A percentile compares a stretch with the other conserved stretches of the same genome.
Conservation (phyloP, 2,329 filamentous ascomycete genomes). For the Colletotrichum salicis region DNA sequence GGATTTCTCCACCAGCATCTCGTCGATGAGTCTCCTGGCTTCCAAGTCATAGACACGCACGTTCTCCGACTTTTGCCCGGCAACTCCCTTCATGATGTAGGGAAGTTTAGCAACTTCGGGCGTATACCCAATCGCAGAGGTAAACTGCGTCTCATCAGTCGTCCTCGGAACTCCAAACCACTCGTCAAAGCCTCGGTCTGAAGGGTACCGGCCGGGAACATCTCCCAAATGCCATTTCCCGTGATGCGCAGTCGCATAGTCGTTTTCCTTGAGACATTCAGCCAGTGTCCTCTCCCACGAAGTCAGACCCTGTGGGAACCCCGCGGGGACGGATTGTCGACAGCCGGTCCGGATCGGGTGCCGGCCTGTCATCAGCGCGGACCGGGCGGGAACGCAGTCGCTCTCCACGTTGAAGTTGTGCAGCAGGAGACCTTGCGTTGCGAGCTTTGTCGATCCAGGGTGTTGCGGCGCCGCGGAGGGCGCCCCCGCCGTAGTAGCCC, state of each 20-base stretch:
- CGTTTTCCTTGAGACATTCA: conserved; percentile 42
- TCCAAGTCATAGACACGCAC: conserved; percentile 47
- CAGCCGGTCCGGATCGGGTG: conserved; percentile 49
- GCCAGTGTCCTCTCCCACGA: conserved; percentile 46
- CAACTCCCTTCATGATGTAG: conserved; percentile 47
- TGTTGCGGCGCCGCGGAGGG: conserved; percentile 46
- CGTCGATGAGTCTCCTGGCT: conserved; percentile 44
- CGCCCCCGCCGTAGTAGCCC: conserved; percentile 47
- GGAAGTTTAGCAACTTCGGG: conserved; percentile 47
- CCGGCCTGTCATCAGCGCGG: conserved; percentile 48
- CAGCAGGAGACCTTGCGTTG: conserved; percentile 45
- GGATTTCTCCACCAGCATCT: conserved; percentile 45
- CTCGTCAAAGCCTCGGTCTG: conserved; percentile 49
- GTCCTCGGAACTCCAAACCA: conserved; percentile 51
- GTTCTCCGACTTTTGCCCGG: conserved; percentile 42
- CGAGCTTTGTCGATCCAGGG: conserved; percentile 46
- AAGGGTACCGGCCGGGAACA: conserved; percentile 47
- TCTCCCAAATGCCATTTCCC: conserved; percentile 51
- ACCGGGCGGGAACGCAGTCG: conserved; percentile 48
- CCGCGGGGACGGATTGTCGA: conserved; percentile 46
- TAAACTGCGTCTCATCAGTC: conserved; percentile 50
- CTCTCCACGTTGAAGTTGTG: conserved; percentile 53
- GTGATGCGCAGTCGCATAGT: conserved; percentile 46
- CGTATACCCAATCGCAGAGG: conserved; percentile 44
- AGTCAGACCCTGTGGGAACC: conserved; percentile 47